phyloP scores from a whole-genome alignment of 1,139 yeast genomes.

The Kurtzmaniella quercitrusa region DNA sequence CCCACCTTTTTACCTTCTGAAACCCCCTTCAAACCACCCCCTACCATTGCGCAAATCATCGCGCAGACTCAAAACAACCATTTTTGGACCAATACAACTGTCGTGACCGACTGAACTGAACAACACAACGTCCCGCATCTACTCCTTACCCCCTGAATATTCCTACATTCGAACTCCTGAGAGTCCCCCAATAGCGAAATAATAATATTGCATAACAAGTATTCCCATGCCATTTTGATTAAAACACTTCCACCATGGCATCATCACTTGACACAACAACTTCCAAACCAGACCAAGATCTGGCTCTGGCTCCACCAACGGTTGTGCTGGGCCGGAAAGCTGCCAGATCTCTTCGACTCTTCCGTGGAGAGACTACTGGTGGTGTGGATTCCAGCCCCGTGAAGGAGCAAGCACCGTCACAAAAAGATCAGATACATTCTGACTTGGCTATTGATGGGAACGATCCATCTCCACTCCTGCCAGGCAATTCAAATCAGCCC shows the following conservation, averaged over 20 bases:
- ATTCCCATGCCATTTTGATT: neutral
- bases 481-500: no score
- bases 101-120: no score
- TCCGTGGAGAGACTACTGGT: conserved; percentile 20
- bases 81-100: no score
- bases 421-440: neutral
- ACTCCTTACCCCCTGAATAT: no score
- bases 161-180: no score
- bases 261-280: neutral
- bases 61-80: neutral
- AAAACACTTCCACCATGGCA: neutral
- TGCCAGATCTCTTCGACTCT: conserved; percentile 34
- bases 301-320: neutral
- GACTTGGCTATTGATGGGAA: neutral
- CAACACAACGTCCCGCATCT: no score
- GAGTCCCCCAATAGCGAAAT: no score
- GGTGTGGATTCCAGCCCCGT: neutral
- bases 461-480: neutral
- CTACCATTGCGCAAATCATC: neutral
- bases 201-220: neutral
- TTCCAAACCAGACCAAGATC: conserved; percentile 2
- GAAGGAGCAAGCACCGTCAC: neutral
- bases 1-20: neutral
- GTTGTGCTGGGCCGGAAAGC: conserved; percentile 35
- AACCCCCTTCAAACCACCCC: neutral